Evolutionary conservation across 768 basidiomycete species (phyloP).

Genomic region (Tricholoma hemisulphureum): DNA sequence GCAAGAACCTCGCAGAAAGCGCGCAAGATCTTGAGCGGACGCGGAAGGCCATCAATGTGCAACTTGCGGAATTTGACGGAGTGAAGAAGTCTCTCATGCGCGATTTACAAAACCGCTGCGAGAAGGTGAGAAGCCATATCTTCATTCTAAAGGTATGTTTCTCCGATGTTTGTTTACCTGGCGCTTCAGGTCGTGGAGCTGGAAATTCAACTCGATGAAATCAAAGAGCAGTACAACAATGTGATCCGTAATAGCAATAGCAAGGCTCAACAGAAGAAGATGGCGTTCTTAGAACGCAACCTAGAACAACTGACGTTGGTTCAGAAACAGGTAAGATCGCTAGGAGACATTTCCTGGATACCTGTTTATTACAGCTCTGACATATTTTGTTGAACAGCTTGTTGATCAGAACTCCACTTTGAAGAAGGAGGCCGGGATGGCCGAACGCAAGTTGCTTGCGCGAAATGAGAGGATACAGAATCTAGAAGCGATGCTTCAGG

Average conservation of each 20-base stretch:
- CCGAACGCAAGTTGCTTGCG: constrained; percentile 93
- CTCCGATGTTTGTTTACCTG: neutral
- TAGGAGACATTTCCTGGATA: neutral
- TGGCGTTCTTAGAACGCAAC: constrained; percentile 97
- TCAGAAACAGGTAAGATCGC: constrained; percentile 82
- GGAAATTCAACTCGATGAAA: constrained; percentile 97
- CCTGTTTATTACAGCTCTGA: constrained; percentile 8
- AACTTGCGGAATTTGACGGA: constrained; percentile 96
- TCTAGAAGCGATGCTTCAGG: constrained; percentile 87
- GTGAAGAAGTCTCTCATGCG: constrained; percentile 99
- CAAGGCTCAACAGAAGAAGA: constrained; percentile 98
- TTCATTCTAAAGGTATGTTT: constrained; percentile 12
- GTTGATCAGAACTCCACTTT: constrained; percentile 97
- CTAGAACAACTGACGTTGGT: constrained; percentile 92
- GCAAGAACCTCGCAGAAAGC: constrained; percentile 94
- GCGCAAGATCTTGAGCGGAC: constrained; percentile 96
- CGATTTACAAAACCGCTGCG: constrained; percentile 98
- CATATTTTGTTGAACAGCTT: constrained; percentile 52
- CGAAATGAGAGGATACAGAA: constrained; percentile 98
- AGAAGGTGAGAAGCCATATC: constrained; percentile 66
- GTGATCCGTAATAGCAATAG: constrained; percentile 98
- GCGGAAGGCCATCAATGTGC: constrained; percentile 95
- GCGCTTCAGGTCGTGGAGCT: constrained; percentile 87
- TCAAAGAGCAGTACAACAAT: constrained; percentile 98
- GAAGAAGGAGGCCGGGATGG: constrained; percentile 96